phyloP scores from a whole-genome alignment of 176 grass and related monocot genomes.

The Musa itinerans region DNA sequence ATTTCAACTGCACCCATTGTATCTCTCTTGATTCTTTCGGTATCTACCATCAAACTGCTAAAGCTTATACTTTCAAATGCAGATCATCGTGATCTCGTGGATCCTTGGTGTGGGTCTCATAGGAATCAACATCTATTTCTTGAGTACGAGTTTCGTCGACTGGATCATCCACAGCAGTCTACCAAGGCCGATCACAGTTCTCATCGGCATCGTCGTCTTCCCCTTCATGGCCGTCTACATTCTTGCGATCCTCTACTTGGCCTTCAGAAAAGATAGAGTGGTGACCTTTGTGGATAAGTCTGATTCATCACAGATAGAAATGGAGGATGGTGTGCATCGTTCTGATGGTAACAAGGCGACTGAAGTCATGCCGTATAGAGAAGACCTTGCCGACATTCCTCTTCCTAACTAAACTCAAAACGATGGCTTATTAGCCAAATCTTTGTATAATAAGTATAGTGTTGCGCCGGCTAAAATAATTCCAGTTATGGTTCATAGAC shows the following conservation, averaged over 20 bases:
- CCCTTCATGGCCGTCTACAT: constrained; percentile 55
- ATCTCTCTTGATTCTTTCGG: not conserved
- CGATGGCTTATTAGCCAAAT: constrained; percentile 23
- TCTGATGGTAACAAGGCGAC: not conserved
- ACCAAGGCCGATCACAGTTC: constrained; percentile 38
- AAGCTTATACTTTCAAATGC: not conserved
- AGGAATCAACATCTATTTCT: constrained; percentile 70
- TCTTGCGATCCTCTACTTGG: constrained; percentile 40
- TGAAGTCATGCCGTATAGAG: constrained; percentile 42
- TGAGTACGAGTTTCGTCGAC: constrained; percentile 50
- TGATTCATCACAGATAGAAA: constrained; percentile 19
- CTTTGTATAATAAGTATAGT: not conserved
- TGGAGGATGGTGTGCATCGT: constrained; percentile 39
- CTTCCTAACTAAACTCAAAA: constrained; percentile 31
- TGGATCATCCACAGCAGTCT: constrained; percentile 57
- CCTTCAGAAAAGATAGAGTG: constrained; percentile 36
- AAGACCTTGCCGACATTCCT: constrained; percentile 65
- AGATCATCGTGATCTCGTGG: constrained; percentile 66
- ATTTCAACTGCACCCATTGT: not conserved
- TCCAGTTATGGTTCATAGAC: no score
- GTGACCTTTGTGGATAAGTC: constrained; percentile 35
- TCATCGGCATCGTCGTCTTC: constrained; percentile 39
- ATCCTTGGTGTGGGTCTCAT: constrained; percentile 41
- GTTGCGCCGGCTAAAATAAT: no score
- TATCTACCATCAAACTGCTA: not conserved